Conservation (phyloP, 1,284 basidiomycete species). For the Bjerkandera adusta region DNA sequence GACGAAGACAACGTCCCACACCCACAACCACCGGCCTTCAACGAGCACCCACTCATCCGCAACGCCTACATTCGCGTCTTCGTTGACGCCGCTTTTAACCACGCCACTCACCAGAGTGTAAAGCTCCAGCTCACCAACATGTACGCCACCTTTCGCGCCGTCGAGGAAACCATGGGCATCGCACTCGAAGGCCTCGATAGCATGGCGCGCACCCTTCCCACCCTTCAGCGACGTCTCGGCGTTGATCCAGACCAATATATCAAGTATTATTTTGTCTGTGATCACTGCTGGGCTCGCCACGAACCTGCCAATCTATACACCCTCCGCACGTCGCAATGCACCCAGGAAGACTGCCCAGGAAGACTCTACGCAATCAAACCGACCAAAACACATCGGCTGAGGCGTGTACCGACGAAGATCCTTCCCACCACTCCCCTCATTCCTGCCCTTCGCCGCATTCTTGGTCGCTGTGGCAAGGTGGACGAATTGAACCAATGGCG, state of each 20-base stretch:
- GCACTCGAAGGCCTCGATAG: slow-evolving; percentile 12
- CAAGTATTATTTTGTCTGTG: slow-evolving; percentile 17
- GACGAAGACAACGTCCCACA: too few relatives aligned
- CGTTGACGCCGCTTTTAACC: slow-evolving; percentile 8
- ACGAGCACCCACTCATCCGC: slow-evolving; percentile 14
- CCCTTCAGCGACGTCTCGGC: slow-evolving; percentile 17
- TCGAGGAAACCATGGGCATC: neutral
- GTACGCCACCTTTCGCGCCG: neutral
- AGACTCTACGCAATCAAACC: neutral
- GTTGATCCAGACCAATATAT: slow-evolving; percentile 17
- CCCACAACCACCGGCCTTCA: slow-evolving; percentile 12
- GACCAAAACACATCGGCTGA: neutral
- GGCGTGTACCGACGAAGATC: slow-evolving; percentile 13
- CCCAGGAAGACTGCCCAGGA: neutral
- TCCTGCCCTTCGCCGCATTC: slow-evolving; percentile 1
- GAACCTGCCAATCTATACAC: neutral
- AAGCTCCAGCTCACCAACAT: neutral
- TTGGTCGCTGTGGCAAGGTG: slow-evolving; percentile 12
- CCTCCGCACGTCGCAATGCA: neutral
- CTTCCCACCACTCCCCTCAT: slow-evolving; percentile 3
- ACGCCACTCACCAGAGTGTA: slow-evolving; percentile 1
- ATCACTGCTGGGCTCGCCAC: slow-evolving; percentile 16
- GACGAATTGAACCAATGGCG: slow-evolving; percentile 13
- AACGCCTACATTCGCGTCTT: slow-evolving; percentile 12
- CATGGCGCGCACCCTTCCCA: slow-evolving; percentile 17